phyloP scores from a whole-genome alignment of 2,329 filamentous ascomycete species.

The Scedosporium apiospermum region DNA sequence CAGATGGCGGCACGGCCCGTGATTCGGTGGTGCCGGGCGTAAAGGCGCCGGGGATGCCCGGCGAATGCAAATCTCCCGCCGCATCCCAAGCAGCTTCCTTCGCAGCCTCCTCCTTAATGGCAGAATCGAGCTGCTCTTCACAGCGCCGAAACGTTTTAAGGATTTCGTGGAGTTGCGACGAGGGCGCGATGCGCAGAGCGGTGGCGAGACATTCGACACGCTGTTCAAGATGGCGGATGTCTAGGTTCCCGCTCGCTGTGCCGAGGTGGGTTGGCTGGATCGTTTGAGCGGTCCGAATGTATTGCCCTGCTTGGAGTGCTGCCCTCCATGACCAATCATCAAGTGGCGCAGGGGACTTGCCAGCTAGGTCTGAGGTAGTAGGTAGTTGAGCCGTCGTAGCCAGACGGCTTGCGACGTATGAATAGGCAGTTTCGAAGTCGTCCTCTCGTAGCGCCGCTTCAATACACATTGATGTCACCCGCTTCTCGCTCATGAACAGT shows the following conservation, averaged over 20 bases:
- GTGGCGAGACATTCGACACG: slow-evolving; percentile 71
- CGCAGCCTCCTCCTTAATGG: slow-evolving; percentile 56
- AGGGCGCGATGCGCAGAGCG: slow-evolving; percentile 64
- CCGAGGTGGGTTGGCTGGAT: slow-evolving; percentile 49
- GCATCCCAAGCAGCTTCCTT: slow-evolving; percentile 64
- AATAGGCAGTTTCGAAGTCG: slow-evolving; percentile 80
- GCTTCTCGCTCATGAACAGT: slow-evolving; percentile 42
- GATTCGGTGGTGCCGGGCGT: neutral
- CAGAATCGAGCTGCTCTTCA: slow-evolving; percentile 64
- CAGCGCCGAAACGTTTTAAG: slow-evolving; percentile 66
- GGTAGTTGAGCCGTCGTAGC: slow-evolving; percentile 18
- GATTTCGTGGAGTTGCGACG: slow-evolving; percentile 62
- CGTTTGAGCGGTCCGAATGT: slow-evolving; percentile 47
- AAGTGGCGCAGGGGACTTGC: neutral
- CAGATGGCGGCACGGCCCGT: slow-evolving; percentile 16
- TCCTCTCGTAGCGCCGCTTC: slow-evolving; percentile 67
- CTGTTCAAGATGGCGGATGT: slow-evolving; percentile 67
- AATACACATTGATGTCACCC: slow-evolving; percentile 72
- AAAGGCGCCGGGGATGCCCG: slow-evolving; percentile 48
- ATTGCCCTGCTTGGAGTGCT: slow-evolving; percentile 68
- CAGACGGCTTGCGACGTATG: slow-evolving; percentile 66
- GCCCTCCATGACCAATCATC: slow-evolving; percentile 73
- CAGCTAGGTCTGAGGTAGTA: slow-evolving; percentile 13
- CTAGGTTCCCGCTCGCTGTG: slow-evolving; percentile 47
- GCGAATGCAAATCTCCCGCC: slow-evolving; percentile 46